Percentiles rank a stretch among this genome's conserved stretches.
phyloP scores from a whole-genome alignment of 768 basidiomycete genomes.

The Tricholoma flavovirens region DNA sequence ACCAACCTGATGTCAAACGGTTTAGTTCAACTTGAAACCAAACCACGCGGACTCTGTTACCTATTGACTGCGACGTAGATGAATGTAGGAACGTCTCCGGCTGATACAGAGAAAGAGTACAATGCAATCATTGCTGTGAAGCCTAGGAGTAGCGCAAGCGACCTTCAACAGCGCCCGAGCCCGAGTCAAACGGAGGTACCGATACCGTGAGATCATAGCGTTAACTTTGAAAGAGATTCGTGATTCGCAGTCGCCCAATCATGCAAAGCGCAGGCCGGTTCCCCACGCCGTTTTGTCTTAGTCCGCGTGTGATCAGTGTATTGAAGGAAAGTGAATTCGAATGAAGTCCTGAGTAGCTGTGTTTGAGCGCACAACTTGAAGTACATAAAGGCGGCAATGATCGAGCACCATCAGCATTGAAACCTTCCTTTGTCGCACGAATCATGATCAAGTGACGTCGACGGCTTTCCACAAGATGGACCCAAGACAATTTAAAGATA shows the following conservation, averaged over 20 bases:
- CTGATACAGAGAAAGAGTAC: too few relatives aligned
- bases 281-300: neutral
- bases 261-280: neutral
- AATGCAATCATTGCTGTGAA: too few relatives aligned
- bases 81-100: too few relatives aligned
- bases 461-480: neutral
- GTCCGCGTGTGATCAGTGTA: neutral
- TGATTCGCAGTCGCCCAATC: neutral
- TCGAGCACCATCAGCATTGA: neutral
- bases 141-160: too few relatives aligned
- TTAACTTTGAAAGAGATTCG: too few relatives aligned
- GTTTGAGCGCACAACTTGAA: neutral
- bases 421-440: neutral
- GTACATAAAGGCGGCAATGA: neutral
- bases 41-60: too few relatives aligned
- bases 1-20: too few relatives aligned
- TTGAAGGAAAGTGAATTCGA: neutral
- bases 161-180: neutral
- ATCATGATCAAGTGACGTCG: neutral
- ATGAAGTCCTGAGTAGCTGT: neutral
- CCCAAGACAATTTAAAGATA: neutral
- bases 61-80: too few relatives aligned
- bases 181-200: neutral
- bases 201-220: too few relatives aligned
- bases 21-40: too few relatives aligned